These are phyloP conservation scores for Cladosporium sp. DNA, from an alignment of 2,329 filamentous ascomycete genomes.

Conservation along the genomic window DNA sequence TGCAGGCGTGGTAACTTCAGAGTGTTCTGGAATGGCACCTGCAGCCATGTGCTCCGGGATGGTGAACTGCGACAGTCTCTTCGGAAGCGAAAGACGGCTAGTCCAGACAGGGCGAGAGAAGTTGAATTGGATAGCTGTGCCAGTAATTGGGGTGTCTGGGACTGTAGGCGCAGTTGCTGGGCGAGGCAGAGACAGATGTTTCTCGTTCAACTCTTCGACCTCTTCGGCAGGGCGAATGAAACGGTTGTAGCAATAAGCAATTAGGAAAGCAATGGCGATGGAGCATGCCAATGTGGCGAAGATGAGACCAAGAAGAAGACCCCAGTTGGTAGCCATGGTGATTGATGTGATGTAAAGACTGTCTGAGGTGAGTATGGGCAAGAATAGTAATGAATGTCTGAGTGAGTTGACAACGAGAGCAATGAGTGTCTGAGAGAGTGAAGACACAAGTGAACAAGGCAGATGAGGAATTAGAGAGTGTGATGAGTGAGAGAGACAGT, in stretches of 20 bases:
- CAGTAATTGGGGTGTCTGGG: conserved; percentile 10
- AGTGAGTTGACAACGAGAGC: conserved; percentile 11
- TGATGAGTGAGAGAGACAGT: conserved; percentile 12
- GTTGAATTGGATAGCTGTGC: conserved; percentile 12
- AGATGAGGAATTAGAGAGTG: conserved; percentile 11
- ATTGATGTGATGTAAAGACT: conserved; percentile 9
- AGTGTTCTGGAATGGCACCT: conserved; percentile 10
- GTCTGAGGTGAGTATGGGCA: conserved; percentile 8
- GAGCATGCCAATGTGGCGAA: conserved; percentile 8
- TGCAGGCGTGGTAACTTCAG: not conserved
- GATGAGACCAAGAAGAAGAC: conserved; percentile 12
- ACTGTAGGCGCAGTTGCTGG: conserved; percentile 10
- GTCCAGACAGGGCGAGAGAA: conserved; percentile 12
- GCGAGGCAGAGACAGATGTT: conserved; percentile 12
- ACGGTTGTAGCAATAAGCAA: conserved; percentile 13
- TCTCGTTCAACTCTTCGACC: conserved; percentile 11
- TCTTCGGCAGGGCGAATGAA: conserved; percentile 6
- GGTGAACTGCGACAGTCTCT: conserved; percentile 11
- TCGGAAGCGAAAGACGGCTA: conserved; percentile 7
- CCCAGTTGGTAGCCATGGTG: conserved; percentile 13
- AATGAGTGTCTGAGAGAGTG: conserved; percentile 12
- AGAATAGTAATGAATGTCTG: conserved; percentile 10
- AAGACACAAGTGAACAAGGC: conserved; percentile 11
- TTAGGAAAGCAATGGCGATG: conserved; percentile 6
- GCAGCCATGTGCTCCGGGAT: conserved; percentile 12